These are phyloP conservation scores for Didymellaceae sp. DNA, from an alignment of 2,329 filamentous ascomycete genomes.

Conservation along the genomic window DNA sequence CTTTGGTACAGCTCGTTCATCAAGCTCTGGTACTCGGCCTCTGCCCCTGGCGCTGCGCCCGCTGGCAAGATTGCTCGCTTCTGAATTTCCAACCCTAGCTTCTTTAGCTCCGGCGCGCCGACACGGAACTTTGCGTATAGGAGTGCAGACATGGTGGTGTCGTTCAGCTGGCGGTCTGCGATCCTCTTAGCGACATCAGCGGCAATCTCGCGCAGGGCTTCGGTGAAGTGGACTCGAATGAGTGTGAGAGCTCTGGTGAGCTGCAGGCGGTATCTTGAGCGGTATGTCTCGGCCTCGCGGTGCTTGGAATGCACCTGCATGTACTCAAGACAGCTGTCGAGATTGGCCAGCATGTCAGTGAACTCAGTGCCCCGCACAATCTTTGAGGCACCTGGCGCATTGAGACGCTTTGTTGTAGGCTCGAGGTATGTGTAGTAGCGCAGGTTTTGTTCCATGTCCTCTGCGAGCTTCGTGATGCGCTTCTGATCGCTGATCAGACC, in stretches of 20 bases:
- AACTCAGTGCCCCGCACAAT: constrained; percentile 86
- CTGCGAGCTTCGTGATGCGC: constrained; percentile 77
- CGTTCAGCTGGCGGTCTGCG: constrained; percentile 71
- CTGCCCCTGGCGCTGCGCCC: constrained; percentile 63
- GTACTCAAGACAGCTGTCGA: constrained; percentile 91
- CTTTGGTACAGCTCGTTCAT: constrained; percentile 70
- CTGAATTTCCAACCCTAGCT: constrained; percentile 71
- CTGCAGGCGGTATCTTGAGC: constrained; percentile 84
- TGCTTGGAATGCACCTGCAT: constrained; percentile 87
- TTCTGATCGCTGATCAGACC: constrained; percentile 82
- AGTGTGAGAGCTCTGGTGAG: constrained; percentile 72
- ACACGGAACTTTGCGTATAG: constrained; percentile 75
- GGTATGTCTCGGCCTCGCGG: constrained; percentile 85
- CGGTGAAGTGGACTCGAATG: constrained; percentile 71
- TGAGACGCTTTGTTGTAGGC: constrained; percentile 84
- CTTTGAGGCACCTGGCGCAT: constrained; percentile 87
- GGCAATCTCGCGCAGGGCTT: constrained; percentile 66
- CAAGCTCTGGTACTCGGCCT: constrained; percentile 70
- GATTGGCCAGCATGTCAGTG: constrained; percentile 81
- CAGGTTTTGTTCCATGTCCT: constrained; percentile 87
- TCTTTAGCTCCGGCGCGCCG: constrained; percentile 69
- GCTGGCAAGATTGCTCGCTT: constrained; percentile 67
- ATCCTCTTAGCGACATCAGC: constrained; percentile 68
- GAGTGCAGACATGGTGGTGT: constrained; percentile 73
- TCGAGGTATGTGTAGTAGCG: constrained; percentile 95